Base-by-base conservation (phyloP, 2,329 filamentous ascomycete species). In the Madurella fahalii region DNA sequence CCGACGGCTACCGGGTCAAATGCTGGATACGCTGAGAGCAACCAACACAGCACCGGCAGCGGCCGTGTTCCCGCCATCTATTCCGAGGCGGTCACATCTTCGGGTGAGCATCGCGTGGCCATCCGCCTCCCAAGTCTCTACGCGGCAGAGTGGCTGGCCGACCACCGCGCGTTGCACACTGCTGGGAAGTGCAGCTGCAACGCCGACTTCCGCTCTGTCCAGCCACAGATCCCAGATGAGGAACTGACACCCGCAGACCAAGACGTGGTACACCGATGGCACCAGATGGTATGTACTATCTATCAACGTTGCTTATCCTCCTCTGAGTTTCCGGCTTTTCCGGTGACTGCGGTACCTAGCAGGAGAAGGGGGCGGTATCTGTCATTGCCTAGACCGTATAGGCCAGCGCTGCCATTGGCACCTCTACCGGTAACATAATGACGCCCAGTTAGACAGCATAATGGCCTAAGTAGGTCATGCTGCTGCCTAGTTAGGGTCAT, bases 101-200 rank as follows among this genome's bases (percentile, higher is more conserved):
- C 47, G 7, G 52, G 59, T 17, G 50, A 57, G 40, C 51, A 60
- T 2, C 59, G 54, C 5, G 63, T 70, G 4, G 43, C 65, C 0
- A 60, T 72, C 34, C 69, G 72, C 1, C 62, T 72, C 9, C 49
- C 64, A 0, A 69, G 71, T 51, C 60, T 72, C n/a, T 75, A 68
- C 54, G 72, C 67, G 1, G 70, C 68, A 2, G 74, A 76, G 57
- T 76, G 73, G 73, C 56, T 67, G 2, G 55, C 56, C 0, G 74
- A 75, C 59, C 74, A 76, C 59, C 65, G 66, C 11, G 54, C 58
- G 16, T 65, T 69, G 4, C 74, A 76, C 59, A 51, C 61, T 4
- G 50, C 43, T 4, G 72, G 72, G 2, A 57, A 54, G 8, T 76
- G 73, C 60, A 32, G 55, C 13, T 76, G 74, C 55, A 52, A 53